phyloP scores from a whole-genome alignment of 2,329 filamentous ascomycete genomes.

The Fusarium metavorans region DNA sequence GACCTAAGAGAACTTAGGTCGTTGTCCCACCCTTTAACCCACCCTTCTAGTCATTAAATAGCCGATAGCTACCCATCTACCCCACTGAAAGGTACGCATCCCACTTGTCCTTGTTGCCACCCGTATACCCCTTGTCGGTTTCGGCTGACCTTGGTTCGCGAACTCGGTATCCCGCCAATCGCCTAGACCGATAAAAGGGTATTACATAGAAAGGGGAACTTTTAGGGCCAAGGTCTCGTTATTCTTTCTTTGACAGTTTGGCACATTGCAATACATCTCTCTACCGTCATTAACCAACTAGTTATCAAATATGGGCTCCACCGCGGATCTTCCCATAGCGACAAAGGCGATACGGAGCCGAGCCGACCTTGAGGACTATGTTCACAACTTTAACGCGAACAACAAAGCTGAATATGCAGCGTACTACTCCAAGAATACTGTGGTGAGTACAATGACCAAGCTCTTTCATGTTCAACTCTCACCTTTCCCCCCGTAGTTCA shows the following conservation, averaged over 20 bases:
- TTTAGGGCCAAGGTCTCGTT: neutral
- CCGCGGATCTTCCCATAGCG: neutral
- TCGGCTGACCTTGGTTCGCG: neutral
- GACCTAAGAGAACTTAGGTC: neutral
- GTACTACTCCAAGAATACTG: neutral
- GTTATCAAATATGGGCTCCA: neutral
- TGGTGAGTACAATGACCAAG: neutral
- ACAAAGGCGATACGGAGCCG: neutral
- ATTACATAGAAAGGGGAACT: neutral
- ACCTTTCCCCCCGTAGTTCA: neutral
- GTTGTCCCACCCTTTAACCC: constrained; percentile 1
- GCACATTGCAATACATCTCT: neutral
- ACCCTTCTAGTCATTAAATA: neutral
- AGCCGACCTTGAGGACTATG: neutral
- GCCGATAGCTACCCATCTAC: neutral
- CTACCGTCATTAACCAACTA: neutral
- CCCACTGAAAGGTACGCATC: neutral
- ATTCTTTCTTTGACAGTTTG: neutral
- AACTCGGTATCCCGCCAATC: neutral
- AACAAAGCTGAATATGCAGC: neutral
- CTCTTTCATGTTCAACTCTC: neutral
- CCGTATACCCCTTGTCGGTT: neutral
- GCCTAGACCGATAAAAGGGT: neutral
- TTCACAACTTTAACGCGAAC: neutral
- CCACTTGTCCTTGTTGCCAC: neutral